Evolutionary conservation across 1,284 basidiomycete genomes (phyloP).

Genomic region (Papiliotrema nemorosa): DNA sequence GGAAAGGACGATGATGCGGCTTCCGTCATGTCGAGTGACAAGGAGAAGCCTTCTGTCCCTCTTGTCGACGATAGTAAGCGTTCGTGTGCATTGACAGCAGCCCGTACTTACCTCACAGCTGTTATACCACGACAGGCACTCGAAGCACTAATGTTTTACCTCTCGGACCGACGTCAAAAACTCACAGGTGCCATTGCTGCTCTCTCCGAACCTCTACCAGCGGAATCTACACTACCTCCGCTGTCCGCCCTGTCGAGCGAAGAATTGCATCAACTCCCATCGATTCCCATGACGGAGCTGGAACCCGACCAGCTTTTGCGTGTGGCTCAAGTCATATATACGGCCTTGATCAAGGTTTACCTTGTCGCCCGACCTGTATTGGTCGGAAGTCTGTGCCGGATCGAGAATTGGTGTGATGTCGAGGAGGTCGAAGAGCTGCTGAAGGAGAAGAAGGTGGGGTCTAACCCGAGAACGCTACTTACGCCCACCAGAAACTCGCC

Average conservation of each 20-base stretch:
- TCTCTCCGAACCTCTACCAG: conserved; percentile 65
- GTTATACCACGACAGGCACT: conserved; percentile 42
- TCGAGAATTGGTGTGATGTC: conserved; percentile 97
- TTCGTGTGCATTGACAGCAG: neutral
- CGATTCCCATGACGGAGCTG: conserved; percentile 64
- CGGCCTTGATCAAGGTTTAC: conserved; percentile 91
- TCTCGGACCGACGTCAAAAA: conserved; percentile 82
- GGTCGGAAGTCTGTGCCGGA: conserved; percentile 80
- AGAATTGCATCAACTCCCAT: conserved; percentile 66
- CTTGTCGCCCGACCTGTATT: conserved; percentile 76
- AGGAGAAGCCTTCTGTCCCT: neutral
- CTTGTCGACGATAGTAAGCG: conserved; percentile 3
- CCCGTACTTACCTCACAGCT: neutral
- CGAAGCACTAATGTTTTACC: conserved; percentile 54
- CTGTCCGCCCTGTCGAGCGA: conserved; percentile 54
- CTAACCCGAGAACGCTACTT: neutral
- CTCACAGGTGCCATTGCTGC: conserved; percentile 68
- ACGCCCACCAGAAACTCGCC: conserved; percentile 67
- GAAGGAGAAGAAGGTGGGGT: conserved; percentile 65
- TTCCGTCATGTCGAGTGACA: conserved; percentile 1
- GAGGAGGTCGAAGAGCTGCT: conserved; percentile 89
- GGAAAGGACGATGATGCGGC: conserved; percentile 1
- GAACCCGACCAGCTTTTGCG: conserved; percentile 75
- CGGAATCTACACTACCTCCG: conserved; percentile 38
- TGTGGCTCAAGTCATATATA: conserved; percentile 91